Percentiles rank a stretch among this genome's conserved stretches.
phyloP scores from a whole-genome alignment of 2,329 filamentous ascomycete species.

The Aspergillus fumigatiaffinis region DNA sequence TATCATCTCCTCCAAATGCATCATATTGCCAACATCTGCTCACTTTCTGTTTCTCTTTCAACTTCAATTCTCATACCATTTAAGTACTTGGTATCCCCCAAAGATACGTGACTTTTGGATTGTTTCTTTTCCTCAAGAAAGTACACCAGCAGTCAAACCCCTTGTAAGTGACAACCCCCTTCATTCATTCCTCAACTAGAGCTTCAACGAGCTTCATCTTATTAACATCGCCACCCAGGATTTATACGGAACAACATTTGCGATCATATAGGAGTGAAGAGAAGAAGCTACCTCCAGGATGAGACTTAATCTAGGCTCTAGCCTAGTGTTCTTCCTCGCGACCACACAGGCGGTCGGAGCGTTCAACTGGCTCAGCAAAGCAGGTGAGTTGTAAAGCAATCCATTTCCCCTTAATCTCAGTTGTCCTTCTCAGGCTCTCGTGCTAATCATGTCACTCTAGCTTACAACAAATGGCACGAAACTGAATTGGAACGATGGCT shows the following conservation, averaged over 20 bases:
- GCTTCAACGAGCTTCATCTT: not conserved
- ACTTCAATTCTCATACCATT: not conserved
- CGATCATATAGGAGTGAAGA: not conserved
- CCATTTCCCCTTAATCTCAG: not conserved
- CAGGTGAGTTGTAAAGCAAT: slow-evolving; percentile 57
- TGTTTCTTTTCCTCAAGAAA: not conserved
- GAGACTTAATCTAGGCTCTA: slow-evolving; percentile 67
- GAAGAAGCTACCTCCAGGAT: slow-evolving; percentile 50
- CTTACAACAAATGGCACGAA: slow-evolving; percentile 98
- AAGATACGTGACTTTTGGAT: not conserved
- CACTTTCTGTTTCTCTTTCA: not conserved
- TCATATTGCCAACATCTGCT: slow-evolving; percentile 2
- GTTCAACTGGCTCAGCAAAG: slow-evolving; percentile 81
- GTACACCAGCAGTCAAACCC: not conserved
- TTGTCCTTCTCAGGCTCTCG: not conserved
- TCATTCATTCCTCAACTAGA: not conserved
- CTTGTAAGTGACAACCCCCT: not conserved
- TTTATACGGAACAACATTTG: not conserved
- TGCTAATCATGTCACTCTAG: slow-evolving; percentile 45
- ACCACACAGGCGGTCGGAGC: slow-evolving; percentile 62
- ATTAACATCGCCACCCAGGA: not conserved
- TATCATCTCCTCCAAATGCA: slow-evolving; percentile 21
- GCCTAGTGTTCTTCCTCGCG: slow-evolving; percentile 69
- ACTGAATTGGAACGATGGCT: slow-evolving; percentile 97
- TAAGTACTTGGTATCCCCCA: not conserved